These are phyloP conservation scores for Ceratocystis harringtonii DNA, from an alignment of 2,329 filamentous ascomycete species.

Conservation along the genomic window DNA sequence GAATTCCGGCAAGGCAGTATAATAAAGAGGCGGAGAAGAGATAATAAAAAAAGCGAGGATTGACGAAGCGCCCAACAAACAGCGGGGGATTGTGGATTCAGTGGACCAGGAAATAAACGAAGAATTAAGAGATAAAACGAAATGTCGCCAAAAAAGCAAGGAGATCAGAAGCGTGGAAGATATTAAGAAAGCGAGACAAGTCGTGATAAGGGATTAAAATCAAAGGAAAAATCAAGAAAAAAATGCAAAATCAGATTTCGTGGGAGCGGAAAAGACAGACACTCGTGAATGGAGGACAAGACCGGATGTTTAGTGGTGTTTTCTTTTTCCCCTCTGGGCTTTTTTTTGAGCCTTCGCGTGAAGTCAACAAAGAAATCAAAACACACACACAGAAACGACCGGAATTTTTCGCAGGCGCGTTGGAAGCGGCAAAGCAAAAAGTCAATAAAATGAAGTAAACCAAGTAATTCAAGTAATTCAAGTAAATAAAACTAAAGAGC, in stretches of 20 bases:
- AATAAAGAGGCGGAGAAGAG: background rate
- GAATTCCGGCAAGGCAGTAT: background rate
- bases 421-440: conserved; percentile 4
- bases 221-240: background rate
- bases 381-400: background rate
- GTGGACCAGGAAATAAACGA: background rate
- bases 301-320: too few species aligned
- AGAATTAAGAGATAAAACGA: conserved; percentile 1
- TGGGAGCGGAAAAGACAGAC: background rate
- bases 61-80: background rate
- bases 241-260: background rate
- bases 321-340: background rate
- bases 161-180: background rate
- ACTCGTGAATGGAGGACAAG: background rate
- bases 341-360: background rate
- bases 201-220: background rate
- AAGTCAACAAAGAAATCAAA: conserved; percentile 6
- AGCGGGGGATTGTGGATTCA: background rate
- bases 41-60: background rate
- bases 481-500: conserved; percentile 1
- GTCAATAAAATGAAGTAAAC: background rate
- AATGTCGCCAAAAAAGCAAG: background rate
- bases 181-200: conserved; percentile 5
- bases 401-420: background rate
- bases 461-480: background rate